These are phyloP conservation scores for Pleurotus ostreatus DNA, from an alignment of 768 basidiomycete genomes.

Conservation along the genomic window DNA sequence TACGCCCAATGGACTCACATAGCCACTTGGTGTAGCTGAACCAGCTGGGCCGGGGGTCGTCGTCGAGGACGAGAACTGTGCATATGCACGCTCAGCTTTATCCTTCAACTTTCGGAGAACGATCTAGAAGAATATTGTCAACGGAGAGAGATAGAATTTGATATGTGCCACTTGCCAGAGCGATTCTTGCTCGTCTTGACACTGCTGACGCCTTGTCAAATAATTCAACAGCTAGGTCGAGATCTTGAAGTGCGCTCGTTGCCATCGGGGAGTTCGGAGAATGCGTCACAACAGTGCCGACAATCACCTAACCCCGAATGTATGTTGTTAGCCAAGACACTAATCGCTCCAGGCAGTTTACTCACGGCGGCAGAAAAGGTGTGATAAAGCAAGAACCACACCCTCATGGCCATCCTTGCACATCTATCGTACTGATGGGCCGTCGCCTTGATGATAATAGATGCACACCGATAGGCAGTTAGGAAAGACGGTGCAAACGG, in stretches of 20 bases:
- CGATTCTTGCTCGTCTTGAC: slow-evolving; percentile 43
- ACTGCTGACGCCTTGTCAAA: slow-evolving; percentile 42
- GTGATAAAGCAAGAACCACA: slow-evolving; percentile 49
- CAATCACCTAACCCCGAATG: slow-evolving; percentile 38
- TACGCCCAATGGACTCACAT: neutral
- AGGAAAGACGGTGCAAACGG: slow-evolving; percentile 55
- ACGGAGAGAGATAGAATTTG: neutral
- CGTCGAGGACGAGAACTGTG: slow-evolving; percentile 19
- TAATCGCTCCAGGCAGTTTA: neutral
- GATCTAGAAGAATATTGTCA: slow-evolving; percentile 21
- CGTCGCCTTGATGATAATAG: slow-evolving; percentile 45
- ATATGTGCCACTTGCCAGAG: slow-evolving; percentile 30
- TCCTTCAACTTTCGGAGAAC: slow-evolving; percentile 43
- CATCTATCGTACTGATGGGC: slow-evolving; percentile 45
- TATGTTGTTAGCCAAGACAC: too few species aligned
- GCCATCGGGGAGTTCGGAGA: slow-evolving; percentile 49
- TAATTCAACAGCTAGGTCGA: slow-evolving; percentile 40
- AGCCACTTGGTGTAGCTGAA: neutral
- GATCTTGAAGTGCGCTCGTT: slow-evolving; percentile 43
- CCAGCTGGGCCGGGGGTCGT: slow-evolving; percentile 6
- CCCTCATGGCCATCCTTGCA: slow-evolving; percentile 42
- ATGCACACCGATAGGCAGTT: slow-evolving; percentile 49
- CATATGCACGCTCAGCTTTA: slow-evolving; percentile 35
- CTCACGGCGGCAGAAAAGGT: slow-evolving; percentile 46
- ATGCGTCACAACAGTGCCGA: slow-evolving; percentile 57